These are phyloP conservation scores for Leccinum subgranulosum DNA, from an alignment of 768 basidiomycete genomes.

Conservation along the genomic window DNA sequence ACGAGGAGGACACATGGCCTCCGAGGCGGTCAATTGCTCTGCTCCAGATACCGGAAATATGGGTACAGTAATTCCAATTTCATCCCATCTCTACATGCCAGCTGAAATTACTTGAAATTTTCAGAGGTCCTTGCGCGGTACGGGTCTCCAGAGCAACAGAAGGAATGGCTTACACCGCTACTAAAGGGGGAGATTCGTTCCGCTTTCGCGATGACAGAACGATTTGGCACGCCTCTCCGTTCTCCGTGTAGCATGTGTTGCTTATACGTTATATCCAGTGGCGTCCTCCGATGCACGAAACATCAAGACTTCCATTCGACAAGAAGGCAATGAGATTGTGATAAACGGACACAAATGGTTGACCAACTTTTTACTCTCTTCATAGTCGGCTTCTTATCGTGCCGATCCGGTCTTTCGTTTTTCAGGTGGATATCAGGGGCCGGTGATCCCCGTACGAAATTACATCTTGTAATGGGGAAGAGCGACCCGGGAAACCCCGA, in stretches of 20 bases:
- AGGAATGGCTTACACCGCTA: slow-evolving; percentile 84
- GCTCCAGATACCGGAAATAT: slow-evolving; percentile 99
- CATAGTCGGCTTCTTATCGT: slow-evolving; percentile 9
- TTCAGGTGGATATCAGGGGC: slow-evolving; percentile 96
- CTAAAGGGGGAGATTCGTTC: slow-evolving; percentile 92
- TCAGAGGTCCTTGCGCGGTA: slow-evolving; percentile 95
- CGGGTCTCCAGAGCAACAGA: slow-evolving; percentile 87
- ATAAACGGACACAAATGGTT: slow-evolving; percentile 98
- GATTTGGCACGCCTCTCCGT: slow-evolving; percentile 52
- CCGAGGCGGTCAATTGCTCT: slow-evolving; percentile 89
- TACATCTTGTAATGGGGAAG: slow-evolving; percentile 95
- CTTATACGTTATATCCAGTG: slow-evolving; percentile 36
- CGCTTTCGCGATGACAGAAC: slow-evolving; percentile 97
- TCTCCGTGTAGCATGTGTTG: slow-evolving; percentile 2
- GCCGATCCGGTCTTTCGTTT: slow-evolving; percentile 7
- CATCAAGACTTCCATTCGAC: slow-evolving; percentile 80
- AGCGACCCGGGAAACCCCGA: slow-evolving; percentile 82
- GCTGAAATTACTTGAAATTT: not conserved
- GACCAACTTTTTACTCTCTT: slow-evolving; percentile 2
- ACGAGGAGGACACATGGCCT: slow-evolving; percentile 73
- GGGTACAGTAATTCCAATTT: slow-evolving; percentile 46
- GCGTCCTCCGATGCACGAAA: slow-evolving; percentile 97
- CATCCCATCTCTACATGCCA: not conserved
- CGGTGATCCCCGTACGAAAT: slow-evolving; percentile 82
- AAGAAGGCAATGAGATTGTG: slow-evolving; percentile 84